Evolutionary conservation across 179 eudicot genomes (phyloP), one percentile per base, ranked within the genome.

Genomic region (Corrigiola litoralis): DNA sequence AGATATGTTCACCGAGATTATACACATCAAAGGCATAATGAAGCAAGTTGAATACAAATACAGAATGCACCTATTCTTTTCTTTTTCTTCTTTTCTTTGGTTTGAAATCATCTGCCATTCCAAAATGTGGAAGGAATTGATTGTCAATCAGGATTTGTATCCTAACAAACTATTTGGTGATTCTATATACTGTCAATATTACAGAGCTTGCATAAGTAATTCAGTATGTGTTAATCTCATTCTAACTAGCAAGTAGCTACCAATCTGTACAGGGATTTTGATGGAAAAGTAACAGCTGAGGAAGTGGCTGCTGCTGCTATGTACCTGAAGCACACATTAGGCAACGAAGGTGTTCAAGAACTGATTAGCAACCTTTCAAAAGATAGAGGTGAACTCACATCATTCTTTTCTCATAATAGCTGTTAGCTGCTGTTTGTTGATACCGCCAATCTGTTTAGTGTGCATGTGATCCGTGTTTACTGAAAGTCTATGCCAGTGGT

Each of bases 221-320:
- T 38, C 42, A 38, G 42, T 61, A 17, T 29, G 17, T 10, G 54
- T 5, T 17, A 34, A 4, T 10, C n/a, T 47, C 45, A 1, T 16
- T n/a, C 17, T n/a, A 37, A 48, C 20, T 27, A 21, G 3, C 18
- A 29, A 20, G 11, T 3, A 38, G 14, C 44, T 38, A 10, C 6
- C 2, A 7, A 2, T 20, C 14, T 55, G 10, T 57, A 37, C 75
- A 47, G 71, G 61, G 61, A 55, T 64, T 55, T 61, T 11, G 64
- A 78, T n/a, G 64, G 68, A 48, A 66, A 60, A 77, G 70, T 63
- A 56, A 58, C 69, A 31, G 36, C 63, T 34, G 63, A 37, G 74
- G 95, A 83, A 76, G 91, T 87, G 45, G 87, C 82, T 72, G 77
- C 84, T 65, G 90, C 95, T 61, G 88, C 88, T 41, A 71, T 66